A percentile compares a stretch with the other conserved stretches of the same genome.
phyloP scores from a whole-genome alignment of 2,329 filamentous ascomycete genomes.

The Penicillium sp. region DNA sequence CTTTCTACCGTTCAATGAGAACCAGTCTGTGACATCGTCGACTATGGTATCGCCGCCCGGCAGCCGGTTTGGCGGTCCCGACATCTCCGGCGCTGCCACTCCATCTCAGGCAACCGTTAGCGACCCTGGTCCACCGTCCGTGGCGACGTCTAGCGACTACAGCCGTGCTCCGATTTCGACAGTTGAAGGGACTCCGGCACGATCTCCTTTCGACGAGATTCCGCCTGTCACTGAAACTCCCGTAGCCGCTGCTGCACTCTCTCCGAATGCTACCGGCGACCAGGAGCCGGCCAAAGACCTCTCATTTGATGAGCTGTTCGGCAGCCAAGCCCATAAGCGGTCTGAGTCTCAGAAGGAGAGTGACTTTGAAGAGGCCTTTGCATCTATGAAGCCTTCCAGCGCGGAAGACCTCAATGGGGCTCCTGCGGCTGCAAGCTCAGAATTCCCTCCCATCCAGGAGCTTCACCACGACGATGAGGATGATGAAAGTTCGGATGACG shows the following conservation, averaged over 20 bases:
- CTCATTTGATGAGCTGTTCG: conserved; percentile 49
- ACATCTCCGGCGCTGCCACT: conserved; percentile 47
- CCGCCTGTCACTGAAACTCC: conserved; percentile 22
- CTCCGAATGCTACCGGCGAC: conserved; percentile 32
- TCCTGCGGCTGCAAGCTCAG: conserved; percentile 47
- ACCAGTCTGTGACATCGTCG: conserved; percentile 71
- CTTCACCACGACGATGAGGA: conserved; percentile 80
- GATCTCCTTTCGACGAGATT: conserved; percentile 37
- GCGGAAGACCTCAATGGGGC: conserved; percentile 39
- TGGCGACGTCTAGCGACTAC: conserved; percentile 23
- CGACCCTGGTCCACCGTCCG: conserved; percentile 35
- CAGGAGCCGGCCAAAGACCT: conserved; percentile 33
- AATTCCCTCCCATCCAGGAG: conserved; percentile 93
- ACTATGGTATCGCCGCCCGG: conserved; percentile 72
- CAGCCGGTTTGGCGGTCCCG: conserved; percentile 58
- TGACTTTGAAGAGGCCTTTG: conserved; percentile 49
- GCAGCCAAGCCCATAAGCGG: conserved; percentile 43
- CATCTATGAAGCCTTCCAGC: conserved; percentile 48
- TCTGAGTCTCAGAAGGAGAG: conserved; percentile 47
- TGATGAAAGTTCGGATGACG: conserved; percentile 72
- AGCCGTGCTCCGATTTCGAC: conserved; percentile 15
- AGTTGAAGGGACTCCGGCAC: conserved; percentile 16
- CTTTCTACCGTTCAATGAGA: conserved; percentile 67
- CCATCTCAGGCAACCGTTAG: conserved; percentile 40
- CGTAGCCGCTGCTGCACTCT: conserved; percentile 43